Evolutionary conservation across 1,284 basidiomycete species (phyloP), one percentile per base, ranked within the genome.

Genomic region (Cutaneotrichosporon sp.): DNA sequence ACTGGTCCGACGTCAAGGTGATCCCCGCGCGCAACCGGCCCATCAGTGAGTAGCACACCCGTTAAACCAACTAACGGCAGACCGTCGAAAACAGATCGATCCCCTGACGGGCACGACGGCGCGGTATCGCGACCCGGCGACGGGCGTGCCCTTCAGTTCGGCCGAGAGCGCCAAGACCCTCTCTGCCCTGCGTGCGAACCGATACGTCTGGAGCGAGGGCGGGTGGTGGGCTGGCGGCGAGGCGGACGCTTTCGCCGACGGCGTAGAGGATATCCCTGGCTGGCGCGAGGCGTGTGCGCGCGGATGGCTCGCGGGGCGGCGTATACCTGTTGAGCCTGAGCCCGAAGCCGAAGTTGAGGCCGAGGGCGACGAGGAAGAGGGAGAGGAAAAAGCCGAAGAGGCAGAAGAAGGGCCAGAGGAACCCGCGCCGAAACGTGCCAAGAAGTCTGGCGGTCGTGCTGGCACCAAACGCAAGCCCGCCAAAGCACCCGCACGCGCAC

Each of bases 101-200:
- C 77, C 76, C 1, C 68, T 80, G 46, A 79, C 77, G 0, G 79
- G 78, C 13, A 63, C 73, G 5, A 68, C 73, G 0, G 79, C 78
- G 0, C 62, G 65, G 20, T 80, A 80, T 63, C 69, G 73, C 30
- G 77, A 80, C 58, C 78, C 78, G 4, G 44, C 52, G 1, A 77
- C 77, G 0, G 67, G 71, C 20, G 72, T 76, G 1, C 75, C 77
- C 0, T 80, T 76, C 55, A 72, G 75, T 7, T 73, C 49, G 1
- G 55, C 59, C 1, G 60, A 73, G n/a, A 77, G 76, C 17, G 79
- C 76, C 59, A 43, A 57, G 10, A 62, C 67, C 18, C 70, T 79
- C 17, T 59, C 71, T 52, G 68, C 60, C 4, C 33, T 74, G 7
- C 50, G 69, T 9, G 46, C 26, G 2, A 47, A 67, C 12, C 57